Percentiles rank a stretch among this genome's conserved stretches.
Conservation (phyloP, 129 eudicot genomes). For the sunflower (Helianthus annuus) region DNA sequence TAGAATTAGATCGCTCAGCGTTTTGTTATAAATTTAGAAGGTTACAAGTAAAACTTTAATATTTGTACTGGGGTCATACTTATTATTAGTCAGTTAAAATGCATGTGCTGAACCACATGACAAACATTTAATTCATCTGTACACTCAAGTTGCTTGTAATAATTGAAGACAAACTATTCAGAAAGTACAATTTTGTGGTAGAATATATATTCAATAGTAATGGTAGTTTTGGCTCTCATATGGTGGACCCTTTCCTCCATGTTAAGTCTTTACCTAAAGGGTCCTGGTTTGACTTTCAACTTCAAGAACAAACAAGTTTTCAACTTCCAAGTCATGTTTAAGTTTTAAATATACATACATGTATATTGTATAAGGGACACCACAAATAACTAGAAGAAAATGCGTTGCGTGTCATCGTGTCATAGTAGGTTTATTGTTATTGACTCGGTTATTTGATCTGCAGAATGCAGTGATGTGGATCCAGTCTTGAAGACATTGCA, state of each 20-base stretch:
- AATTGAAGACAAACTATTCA: not conserved
- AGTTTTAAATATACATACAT: not conserved
- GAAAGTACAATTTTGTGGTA: not conserved
- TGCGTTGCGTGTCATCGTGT: not conserved
- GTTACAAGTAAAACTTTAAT: constrained; percentile 3
- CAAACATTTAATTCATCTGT: constrained; percentile 18
- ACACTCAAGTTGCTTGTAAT: not conserved
- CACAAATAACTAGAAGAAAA: not conserved
- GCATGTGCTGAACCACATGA: constrained; percentile 29
- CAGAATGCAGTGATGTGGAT: constrained; percentile 18
- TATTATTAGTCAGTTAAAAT: constrained; percentile 1
- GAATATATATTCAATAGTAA: not conserved
- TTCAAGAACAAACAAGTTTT: not conserved
- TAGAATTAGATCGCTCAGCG: not conserved
- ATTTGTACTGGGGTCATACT: constrained; percentile 6
- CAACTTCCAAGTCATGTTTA: not conserved
- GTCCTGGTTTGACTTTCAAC: constrained; percentile 17
- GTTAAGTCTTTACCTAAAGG: not conserved
- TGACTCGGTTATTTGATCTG: not conserved
- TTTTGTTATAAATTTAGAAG: constrained; percentile 15
- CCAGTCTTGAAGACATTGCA: constrained; percentile 7
- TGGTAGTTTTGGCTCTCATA: constrained; percentile 5
- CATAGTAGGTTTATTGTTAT: not conserved
- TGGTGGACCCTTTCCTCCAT: constrained; percentile 23
- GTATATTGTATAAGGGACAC: not conserved